Base-by-base conservation (phyloP, 2,329 filamentous ascomycete genomes). In the Fonsecaea pugnacius region DNA sequence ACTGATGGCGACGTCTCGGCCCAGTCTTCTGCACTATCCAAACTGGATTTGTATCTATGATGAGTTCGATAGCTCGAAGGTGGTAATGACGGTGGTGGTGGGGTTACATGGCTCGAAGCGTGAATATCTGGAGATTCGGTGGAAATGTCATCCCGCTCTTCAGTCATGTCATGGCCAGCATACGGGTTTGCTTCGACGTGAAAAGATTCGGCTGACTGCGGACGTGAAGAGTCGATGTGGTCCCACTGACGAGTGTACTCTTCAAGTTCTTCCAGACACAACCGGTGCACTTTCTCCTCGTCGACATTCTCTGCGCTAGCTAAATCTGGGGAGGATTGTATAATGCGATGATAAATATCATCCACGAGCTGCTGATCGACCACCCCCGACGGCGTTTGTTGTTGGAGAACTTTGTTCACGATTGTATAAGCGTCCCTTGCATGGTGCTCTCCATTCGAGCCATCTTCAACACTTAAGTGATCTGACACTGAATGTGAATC, bases 271-370 rank as follows among this genome's bases (percentile, higher is more conserved):
- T 84, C 79, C 4, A 86, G 73, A 71, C 84, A 86, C n/a, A 84
- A 77, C 65, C 84, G 82, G 2, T 82, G 83, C 2, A 83, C 81
- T 62, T 82, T 82, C 62, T 81, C 83, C 1, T 83, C 82, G 58
- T 83, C 82, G 80, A 83, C 86, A 36, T 80, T 78, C 7, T 80
- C 80, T 64, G 83, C 78, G 67, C 81, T 80, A n/a, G 81, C 82
- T 59, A 86, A 73, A 58, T 81, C 80, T 14, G 83, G 83, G 10
- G 83, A 82, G n/a, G 80, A 76, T 5, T 78, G 76, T 43, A 82
- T 76, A 4, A 80, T 74, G 63, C 80, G 77, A 46, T 70, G 68
- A 30, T 71, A 72, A 21, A 72, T 70, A 50, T 70, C 67, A 48
- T 71, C 69, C 12, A 70, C 69, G 52, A 67, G 56, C 63, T 72